phyloP scores from a whole-genome alignment of 139 green algal species.

The Monoraphidium neglectum region DNA sequence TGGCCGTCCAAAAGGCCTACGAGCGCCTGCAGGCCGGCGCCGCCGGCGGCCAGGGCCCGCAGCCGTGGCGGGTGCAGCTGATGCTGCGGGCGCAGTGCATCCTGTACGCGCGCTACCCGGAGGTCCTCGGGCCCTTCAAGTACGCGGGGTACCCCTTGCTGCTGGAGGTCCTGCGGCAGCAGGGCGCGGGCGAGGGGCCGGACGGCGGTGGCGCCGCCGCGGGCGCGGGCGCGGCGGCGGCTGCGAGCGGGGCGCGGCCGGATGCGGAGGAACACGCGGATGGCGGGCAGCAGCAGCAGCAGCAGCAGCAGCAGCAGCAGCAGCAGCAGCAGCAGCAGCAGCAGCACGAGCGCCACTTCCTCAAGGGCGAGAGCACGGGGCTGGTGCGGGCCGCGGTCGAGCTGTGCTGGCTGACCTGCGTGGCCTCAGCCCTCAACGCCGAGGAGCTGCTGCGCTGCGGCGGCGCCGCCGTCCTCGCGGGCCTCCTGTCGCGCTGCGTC shows the following conservation, averaged over 20 bases:
- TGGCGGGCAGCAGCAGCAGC: not conserved
- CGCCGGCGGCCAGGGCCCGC: slow-evolving; percentile 53
- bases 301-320: not conserved
- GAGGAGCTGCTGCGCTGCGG: slow-evolving; percentile 86
- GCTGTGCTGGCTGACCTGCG: slow-evolving; percentile 91
- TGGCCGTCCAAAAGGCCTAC: slow-evolving; percentile 86
- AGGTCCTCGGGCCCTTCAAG: slow-evolving; percentile 88
- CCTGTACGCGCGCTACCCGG: slow-evolving; percentile 79
- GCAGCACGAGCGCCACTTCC: slow-evolving; percentile 28
- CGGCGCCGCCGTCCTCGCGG: slow-evolving; percentile 68
- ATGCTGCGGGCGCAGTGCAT: slow-evolving; percentile 84
- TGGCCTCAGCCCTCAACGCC: slow-evolving; percentile 76
- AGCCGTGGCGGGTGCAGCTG: slow-evolving; percentile 83
- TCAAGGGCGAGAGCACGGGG: slow-evolving; percentile 31
- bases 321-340: not conserved
- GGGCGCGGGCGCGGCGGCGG: not conserved
- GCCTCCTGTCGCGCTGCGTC: slow-evolving; percentile 75
- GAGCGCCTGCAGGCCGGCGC: slow-evolving; percentile 80
- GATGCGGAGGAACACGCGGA: not conserved
- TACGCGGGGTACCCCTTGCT: slow-evolving; percentile 93
- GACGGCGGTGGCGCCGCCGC: not conserved
- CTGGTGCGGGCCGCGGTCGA: slow-evolving; percentile 72
- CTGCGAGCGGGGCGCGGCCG: not conserved
- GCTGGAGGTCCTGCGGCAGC: slow-evolving; percentile 58
- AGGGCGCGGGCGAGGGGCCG: not conserved